Percentiles rank a stretch among this genome's conserved stretches.
These are phyloP conservation scores for Neopestalotiopsis rosae DNA, from an alignment of 2,329 filamentous ascomycete species.

Conservation along the genomic window DNA sequence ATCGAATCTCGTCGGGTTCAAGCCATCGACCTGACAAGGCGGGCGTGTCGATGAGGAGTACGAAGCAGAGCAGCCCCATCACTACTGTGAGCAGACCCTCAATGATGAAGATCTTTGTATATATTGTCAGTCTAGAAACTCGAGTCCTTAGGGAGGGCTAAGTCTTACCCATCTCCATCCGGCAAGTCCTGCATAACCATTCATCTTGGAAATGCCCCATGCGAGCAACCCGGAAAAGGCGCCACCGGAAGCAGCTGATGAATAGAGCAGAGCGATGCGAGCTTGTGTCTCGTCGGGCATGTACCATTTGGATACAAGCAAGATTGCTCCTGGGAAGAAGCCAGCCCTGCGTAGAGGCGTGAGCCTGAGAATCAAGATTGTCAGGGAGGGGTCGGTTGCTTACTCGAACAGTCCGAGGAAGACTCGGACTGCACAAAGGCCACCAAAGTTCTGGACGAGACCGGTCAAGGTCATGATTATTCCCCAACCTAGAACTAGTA, in stretches of 20 bases:
- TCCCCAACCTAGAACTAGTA: conserved; percentile 42
- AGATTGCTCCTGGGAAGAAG: conserved; percentile 39
- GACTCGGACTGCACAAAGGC: conserved; percentile 45
- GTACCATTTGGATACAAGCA: conserved; percentile 41
- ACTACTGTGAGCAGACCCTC: conserved; percentile 51
- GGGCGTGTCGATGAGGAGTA: conserved; percentile 52
- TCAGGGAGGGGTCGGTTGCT: conserved; percentile 4
- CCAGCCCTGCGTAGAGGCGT: conserved; percentile 31
- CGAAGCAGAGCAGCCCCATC: conserved; percentile 45
- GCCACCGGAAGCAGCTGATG: conserved; percentile 41
- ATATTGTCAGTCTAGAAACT: not conserved
- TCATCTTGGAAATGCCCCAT: conserved; percentile 50
- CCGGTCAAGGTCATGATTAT: conserved; percentile 44
- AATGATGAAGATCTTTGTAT: conserved; percentile 51
- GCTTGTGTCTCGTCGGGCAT: conserved; percentile 35
- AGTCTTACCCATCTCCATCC: conserved; percentile 50
- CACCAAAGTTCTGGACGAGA: conserved; percentile 42
- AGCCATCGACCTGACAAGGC: conserved; percentile 38
- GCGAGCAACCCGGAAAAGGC: conserved; percentile 53
- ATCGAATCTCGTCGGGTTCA: conserved; percentile 40
- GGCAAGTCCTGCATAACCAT: conserved; percentile 46
- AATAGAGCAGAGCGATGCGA: conserved; percentile 41
- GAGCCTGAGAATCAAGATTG: not conserved
- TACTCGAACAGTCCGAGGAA: conserved; percentile 45
- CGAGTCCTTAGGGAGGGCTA: no score